Conservation (phyloP, 2,329 filamentous ascomycete genomes). For the Trichophyton mentagrophytes region DNA sequence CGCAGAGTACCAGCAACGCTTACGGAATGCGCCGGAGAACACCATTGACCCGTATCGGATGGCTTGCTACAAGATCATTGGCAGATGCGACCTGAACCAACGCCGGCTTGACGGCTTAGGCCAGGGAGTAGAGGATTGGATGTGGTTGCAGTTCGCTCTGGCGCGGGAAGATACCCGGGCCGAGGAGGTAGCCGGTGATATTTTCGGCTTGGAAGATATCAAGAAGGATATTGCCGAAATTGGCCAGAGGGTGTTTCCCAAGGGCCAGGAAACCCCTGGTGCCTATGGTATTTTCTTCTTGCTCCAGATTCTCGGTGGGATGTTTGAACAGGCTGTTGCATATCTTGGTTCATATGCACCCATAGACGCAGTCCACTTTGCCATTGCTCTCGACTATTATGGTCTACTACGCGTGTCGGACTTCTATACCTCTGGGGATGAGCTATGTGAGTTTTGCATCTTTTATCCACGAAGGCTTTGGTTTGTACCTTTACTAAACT, state of each 20-base stretch:
- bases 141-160: conserved; percentile 53
- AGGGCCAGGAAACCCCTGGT: conserved; percentile 63
- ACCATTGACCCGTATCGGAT: conserved; percentile 89
- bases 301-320: conserved; percentile 74
- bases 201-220: conserved; percentile 54
- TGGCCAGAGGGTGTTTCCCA: conserved; percentile 79
- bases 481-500: conserved; percentile 6
- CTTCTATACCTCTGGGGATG: conserved; percentile 59
- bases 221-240: conserved; percentile 76
- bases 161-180: conserved; percentile 49
- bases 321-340: conserved; percentile 86
- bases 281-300: conserved; percentile 88
- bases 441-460: conserved; percentile 40
- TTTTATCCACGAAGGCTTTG: background rate
- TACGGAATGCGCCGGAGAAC: conserved; percentile 71
- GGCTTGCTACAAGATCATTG: conserved; percentile 96
- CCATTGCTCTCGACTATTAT: conserved; percentile 77
- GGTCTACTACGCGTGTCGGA: conserved; percentile 79
- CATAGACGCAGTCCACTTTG: conserved; percentile 88
- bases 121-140: conserved; percentile 52
- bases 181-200: conserved; percentile 50
- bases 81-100: conserved; percentile 52
- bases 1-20: conserved; percentile 76
- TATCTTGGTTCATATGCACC: conserved; percentile 89
- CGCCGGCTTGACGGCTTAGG: conserved; percentile 46